Percentiles rank a stretch among this genome's conserved stretches.
These are phyloP conservation scores for Clonostachys sp. DNA, from an alignment of 2,329 filamentous ascomycete species.

Conservation along the genomic window DNA sequence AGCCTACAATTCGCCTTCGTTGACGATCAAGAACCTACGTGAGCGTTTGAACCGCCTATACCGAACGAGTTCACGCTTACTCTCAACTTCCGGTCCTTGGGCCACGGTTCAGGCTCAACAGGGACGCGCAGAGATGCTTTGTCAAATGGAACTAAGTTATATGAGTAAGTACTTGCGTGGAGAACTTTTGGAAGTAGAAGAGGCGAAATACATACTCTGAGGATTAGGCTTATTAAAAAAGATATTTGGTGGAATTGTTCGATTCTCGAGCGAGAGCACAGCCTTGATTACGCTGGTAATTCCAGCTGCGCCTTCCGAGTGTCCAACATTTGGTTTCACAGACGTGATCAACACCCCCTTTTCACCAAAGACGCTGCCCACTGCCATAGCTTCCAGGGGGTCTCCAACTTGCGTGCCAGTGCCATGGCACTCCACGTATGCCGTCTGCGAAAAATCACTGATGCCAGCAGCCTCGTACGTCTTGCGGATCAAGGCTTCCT, in stretches of 20 bases:
- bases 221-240: constrained; percentile 15
- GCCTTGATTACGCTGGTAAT: constrained; percentile 21
- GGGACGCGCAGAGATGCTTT: constrained; percentile 13
- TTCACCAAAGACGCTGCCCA: constrained; percentile 20
- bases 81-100: constrained; percentile 11
- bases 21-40: constrained; percentile 17
- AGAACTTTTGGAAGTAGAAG: too few relatives aligned
- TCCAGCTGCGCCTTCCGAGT: constrained; percentile 25
- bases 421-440: constrained; percentile 33
- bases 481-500: constrained; percentile 29
- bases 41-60: constrained; percentile 27
- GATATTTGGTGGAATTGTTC: constrained; percentile 16
- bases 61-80: constrained; percentile 27
- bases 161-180: neutral
- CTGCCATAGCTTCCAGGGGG: constrained; percentile 28
- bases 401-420: constrained; percentile 39
- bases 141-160: constrained; percentile 1
- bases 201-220: constrained; percentile 4
- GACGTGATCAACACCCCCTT: constrained; percentile 17
- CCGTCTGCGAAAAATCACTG: constrained; percentile 11
- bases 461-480: constrained; percentile 24
- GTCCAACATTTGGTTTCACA: constrained; percentile 32
- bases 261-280: constrained; percentile 18
- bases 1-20: constrained; percentile 22
- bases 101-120: constrained; percentile 12